Base-by-base conservation (phyloP, 257 asterid species). In the Primulina eburnea region DNA sequence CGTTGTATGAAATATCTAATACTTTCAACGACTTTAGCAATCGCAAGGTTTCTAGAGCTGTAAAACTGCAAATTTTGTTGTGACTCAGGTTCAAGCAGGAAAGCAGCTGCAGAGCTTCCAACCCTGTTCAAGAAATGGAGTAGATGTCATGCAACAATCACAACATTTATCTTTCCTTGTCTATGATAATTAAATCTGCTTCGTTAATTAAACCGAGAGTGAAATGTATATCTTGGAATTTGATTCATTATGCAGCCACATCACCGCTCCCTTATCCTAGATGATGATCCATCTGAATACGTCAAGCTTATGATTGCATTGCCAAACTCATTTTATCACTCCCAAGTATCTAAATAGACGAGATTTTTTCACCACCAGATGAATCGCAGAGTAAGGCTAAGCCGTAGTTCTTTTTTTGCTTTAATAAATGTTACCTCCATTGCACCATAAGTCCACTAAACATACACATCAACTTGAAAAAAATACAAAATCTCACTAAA, bases 21-120 rank as follows among this genome's bases (percentile, higher is more conserved):
- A 82, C 96, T 78, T 82, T 70, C 67, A 93, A 67, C 30, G 88
- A 80, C 78, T 84, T 82, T 47, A 90, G 78, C 77, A 68, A 38
- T 77, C 84, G 83, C 71, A 93, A 64, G 55, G 97, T 93, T 68
- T 87, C 96, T 74, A 90, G 68, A 34, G 90, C 89, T 28, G 94
- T 75, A 74, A 90, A 93, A 79, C 91, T 90, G 79, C 83, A 52
- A 60, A 93, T 68, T 67, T 68, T 83, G 77, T 93, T 93, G 82
- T 84, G 75, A 75, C 89, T 82, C 5, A 90, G 89, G 21, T 90
- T 93, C 82, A 90, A 80, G 82, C 86, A 85, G 60, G 92, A 81
- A 66, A 93, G 96, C 68, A 87, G 87, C 74, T 87, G 99, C 91
- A 93, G 75, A 63, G 89, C 82, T 83, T 90, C 97, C 90, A 93